Percentiles rank a stretch among this genome's conserved stretches.
Conservation (phyloP, 306 rosid genomes). For the Vigna angularis region DNA sequence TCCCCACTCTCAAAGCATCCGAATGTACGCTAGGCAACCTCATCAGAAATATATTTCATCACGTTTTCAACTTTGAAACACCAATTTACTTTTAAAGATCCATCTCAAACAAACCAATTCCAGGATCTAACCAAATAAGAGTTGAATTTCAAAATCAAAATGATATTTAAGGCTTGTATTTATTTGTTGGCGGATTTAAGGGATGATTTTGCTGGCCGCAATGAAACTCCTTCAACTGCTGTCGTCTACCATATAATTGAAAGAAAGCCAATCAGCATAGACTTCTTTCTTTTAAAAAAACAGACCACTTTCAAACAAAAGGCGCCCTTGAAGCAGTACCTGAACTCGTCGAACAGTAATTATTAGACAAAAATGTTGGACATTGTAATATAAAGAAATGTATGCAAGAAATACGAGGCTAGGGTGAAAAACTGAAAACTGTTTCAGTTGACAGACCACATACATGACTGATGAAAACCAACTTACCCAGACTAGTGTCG, state of each 20-base stretch:
- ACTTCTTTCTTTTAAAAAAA: too few relatives aligned
- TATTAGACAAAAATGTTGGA: too few relatives aligned
- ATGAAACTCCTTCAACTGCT: background rate
- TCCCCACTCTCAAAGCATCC: background rate
- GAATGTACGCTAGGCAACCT: background rate
- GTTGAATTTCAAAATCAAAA: background rate
- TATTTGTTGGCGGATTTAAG: background rate
- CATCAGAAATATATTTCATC: background rate
- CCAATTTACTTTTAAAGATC: conserved; percentile 10
- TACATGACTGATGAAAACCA: conserved; percentile 17
- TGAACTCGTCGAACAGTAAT: background rate
- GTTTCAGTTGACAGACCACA: conserved; percentile 23
- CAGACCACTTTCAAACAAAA: background rate
- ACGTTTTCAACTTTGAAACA: background rate
- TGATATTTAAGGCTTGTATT: background rate
- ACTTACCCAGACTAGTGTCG: conserved; percentile 70
- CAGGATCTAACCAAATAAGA: background rate
- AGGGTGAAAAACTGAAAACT: conserved; percentile 24
- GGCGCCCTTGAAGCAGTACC: conserved; percentile 32
- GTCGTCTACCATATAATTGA: background rate
- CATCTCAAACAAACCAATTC: background rate
- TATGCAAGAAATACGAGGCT: conserved; percentile 29
- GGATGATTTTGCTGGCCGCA: background rate
- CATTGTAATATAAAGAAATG: conserved; percentile 40
- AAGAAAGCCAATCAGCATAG: conserved; percentile 17